Percentiles rank a stretch among this genome's conserved stretches.
These are phyloP conservation scores for Wickerhamomyces sp. DNA, from an alignment of 1,139 yeast species.

Conservation along the genomic window DNA sequence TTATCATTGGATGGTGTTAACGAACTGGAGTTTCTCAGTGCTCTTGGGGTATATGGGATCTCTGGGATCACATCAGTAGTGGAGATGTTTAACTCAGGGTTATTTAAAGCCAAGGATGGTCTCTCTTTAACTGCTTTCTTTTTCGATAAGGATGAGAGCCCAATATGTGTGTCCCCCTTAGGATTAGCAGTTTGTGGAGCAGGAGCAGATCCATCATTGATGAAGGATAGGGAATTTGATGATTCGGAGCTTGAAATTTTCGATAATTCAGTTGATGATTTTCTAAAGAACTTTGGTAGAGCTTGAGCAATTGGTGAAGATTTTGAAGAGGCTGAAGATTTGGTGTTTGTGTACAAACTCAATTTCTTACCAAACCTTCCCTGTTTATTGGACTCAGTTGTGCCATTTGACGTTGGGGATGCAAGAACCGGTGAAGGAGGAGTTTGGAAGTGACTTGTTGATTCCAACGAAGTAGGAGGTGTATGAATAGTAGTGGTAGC, in stretches of 20 bases:
- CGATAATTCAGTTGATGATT: slow-evolving; percentile 5
- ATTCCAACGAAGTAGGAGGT: not conserved
- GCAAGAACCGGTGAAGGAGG: slow-evolving; percentile 5
- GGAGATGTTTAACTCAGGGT: slow-evolving; percentile 8
- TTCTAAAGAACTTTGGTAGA: slow-evolving; percentile 17
- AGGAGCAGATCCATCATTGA: slow-evolving; percentile 21
- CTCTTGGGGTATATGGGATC: slow-evolving; percentile 19
- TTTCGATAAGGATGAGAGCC: not conserved
- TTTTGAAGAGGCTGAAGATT: slow-evolving; percentile 7
- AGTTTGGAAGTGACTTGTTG: slow-evolving; percentile 5
- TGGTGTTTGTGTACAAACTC: slow-evolving; percentile 4
- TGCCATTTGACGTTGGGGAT: not conserved
- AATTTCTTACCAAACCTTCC: slow-evolving; percentile 1
- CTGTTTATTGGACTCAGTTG: not conserved
- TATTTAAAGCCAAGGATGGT: slow-evolving; percentile 4
- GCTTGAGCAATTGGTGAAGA: slow-evolving; percentile 21
- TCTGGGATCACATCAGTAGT: slow-evolving; percentile 17
- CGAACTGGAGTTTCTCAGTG: slow-evolving; percentile 6
- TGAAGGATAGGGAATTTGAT: slow-evolving; percentile 16
- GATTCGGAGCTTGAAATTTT: slow-evolving; percentile 18
- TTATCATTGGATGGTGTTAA: no score
- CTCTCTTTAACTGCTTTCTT: not conserved
- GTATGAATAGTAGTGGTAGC: not conserved
- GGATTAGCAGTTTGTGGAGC: not conserved
- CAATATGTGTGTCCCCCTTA: not conserved